Evolutionary conservation across 2,329 filamentous ascomycete genomes (phyloP), one percentile per base, ranked within the genome.

Genomic region (Ceratocystis huliohia): DNA sequence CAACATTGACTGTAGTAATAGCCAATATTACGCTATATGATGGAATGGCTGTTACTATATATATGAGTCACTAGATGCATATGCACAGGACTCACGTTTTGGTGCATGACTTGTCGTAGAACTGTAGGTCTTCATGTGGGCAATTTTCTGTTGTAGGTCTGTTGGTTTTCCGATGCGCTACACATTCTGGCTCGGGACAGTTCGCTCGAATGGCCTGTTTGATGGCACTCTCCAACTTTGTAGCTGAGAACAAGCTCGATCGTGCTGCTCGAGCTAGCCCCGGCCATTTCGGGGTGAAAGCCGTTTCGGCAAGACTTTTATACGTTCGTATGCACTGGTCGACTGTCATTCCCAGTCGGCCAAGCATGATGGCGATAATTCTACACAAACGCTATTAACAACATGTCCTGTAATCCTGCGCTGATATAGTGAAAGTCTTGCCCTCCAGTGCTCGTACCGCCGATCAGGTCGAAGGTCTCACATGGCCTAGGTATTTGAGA

Each of bases 361-460:
- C 50, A 13, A 56, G 50, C 50, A 56, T 56, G 2, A 56, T 56
- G 5, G 50, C 50, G 0, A 56, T 56, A 1, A 56, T 22, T 13
- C 50, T 56, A 10, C 2, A 56, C 20, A 56, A 10, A 10, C 33
- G 13, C 10, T 37, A 8, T 37, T 50, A 22, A n/a, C 20, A 56
- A 15, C 28, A 56, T 56, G 50, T 56, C 17, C 33, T 20, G 5
- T 50, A 7, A 20, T 50, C 75, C 2, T n/a, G 28, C 65, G 7
- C 28, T 45, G 33, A 22, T 25, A 30, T 3, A 15, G 45, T 37
- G 10, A 37, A 37, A 15, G n/a, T 37, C 66, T 22, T 64, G 72
- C 71, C 72, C 71, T 50, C 73, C 71, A 1, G 73, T 73, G 64
- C 72, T 73, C 28, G 72, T 74, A n/a, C 72, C 73, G 44, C 72